Percentiles rank a stretch among this genome's conserved stretches.
phyloP scores from a whole-genome alignment of 148 eudicot genomes.

The Chenopodium formosanum region DNA sequence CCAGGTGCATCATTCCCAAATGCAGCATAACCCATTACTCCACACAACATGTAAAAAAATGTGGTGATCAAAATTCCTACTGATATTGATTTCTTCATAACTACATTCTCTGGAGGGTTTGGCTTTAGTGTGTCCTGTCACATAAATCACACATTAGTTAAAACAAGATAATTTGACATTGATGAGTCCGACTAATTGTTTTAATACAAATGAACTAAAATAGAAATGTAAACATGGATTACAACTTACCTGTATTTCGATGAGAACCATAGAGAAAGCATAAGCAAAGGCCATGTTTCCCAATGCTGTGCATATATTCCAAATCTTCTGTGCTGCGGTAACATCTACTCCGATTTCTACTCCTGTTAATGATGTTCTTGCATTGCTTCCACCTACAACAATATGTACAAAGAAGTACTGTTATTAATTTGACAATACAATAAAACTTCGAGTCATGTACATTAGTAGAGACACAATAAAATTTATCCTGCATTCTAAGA shows the following conservation, averaged over 20 bases:
- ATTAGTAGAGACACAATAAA: too few species aligned
- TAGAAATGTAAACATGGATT: not conserved
- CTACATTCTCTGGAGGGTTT: constrained; percentile 48
- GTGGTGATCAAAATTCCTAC: constrained; percentile 48
- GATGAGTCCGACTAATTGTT: too few species aligned
- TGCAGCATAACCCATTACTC: constrained; percentile 72
- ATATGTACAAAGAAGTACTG: not conserved
- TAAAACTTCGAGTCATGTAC: too few species aligned
- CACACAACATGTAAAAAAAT: constrained; percentile 60
- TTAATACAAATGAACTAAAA: too few species aligned
- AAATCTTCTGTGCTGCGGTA: constrained; percentile 36
- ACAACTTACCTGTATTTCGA: constrained; percentile 49
- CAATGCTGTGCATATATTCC: constrained; percentile 41
- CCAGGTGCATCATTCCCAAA: constrained; percentile 73
- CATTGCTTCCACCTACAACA: constrained; percentile 37
- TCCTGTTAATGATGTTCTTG: constrained; percentile 39
- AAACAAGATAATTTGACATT: not conserved
- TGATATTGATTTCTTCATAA: constrained; percentile 55
- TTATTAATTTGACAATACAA: not conserved
- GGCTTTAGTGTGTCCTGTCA: constrained; percentile 60
- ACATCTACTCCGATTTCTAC: constrained; percentile 34
- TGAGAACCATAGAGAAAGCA: constrained; percentile 48
- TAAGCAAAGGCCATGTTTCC: constrained; percentile 70
- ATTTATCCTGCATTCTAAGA: too few species aligned
- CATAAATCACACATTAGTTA: not conserved